Evolutionary conservation across 225 moss, liverwort and hornwort genomes (phyloP).

Genomic region (Bryoerythrophyllum caledonicum): DNA sequence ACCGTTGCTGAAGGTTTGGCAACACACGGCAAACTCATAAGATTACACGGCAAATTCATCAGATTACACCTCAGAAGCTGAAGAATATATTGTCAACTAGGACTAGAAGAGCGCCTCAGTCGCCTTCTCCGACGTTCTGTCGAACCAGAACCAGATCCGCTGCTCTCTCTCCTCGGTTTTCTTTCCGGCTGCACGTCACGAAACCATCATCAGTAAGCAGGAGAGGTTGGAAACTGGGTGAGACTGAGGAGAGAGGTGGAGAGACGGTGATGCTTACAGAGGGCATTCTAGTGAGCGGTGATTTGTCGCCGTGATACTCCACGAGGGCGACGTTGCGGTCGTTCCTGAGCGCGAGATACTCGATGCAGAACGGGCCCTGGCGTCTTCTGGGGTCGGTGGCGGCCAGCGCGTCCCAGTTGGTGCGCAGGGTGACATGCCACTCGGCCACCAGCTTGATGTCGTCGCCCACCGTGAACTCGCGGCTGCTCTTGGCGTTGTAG

Average conservation of each 20-base stretch:
- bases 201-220: background rate
- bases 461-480: slow-evolving; percentile 44
- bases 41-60: too few species aligned
- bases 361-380: slow-evolving; percentile 50
- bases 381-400: slow-evolving; percentile 37
- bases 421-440: slow-evolving; percentile 49
- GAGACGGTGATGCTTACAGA: slow-evolving; percentile 14
- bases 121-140: slow-evolving; percentile 47
- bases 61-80: too few species aligned
- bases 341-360: slow-evolving; percentile 44
- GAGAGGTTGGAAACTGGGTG: too few species aligned
- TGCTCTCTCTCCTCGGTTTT: slow-evolving; percentile 38
- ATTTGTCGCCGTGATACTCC: slow-evolving; percentile 39
- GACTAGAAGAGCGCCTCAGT: slow-evolving; percentile 18
- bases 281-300: slow-evolving; percentile 18
- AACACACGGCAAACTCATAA: background rate
- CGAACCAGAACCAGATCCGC: slow-evolving; percentile 42
- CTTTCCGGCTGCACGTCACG: slow-evolving; percentile 29
- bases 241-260: too few species aligned
- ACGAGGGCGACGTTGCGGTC: slow-evolving; percentile 15
- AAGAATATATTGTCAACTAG: too few species aligned
- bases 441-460: slow-evolving; percentile 44
- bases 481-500: slow-evolving; percentile 49
- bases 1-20: slow-evolving; percentile 14
- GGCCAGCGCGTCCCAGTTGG: slow-evolving; percentile 25